Evolutionary conservation across 345 rosid species (phyloP).

Genomic region (Combretum micranthum): DNA sequence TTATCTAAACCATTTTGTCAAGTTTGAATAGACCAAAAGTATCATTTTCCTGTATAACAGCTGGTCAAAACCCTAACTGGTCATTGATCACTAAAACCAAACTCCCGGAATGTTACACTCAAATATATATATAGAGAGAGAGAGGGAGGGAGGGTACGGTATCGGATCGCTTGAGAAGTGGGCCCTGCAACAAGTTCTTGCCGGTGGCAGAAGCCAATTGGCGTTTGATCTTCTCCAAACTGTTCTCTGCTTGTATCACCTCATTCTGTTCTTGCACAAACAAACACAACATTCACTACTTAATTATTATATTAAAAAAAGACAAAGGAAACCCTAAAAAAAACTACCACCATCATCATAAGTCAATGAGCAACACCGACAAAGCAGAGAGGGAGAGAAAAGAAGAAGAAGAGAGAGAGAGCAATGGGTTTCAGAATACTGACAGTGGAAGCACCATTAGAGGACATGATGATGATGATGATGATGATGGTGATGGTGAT

Average conservation of each 20-base stretch:
- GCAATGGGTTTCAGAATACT: neutral
- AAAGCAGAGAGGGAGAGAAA: neutral
- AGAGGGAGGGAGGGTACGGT: slow-evolving; percentile 40
- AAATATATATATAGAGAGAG: neutral
- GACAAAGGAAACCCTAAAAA: neutral
- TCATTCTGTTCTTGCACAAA: no score
- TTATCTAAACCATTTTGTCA: no score
- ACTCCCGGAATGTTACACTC: neutral
- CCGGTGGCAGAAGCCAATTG: slow-evolving; percentile 88
- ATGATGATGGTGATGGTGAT: slow-evolving; percentile 11
- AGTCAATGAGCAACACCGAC: neutral
- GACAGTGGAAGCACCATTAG: slow-evolving; percentile 80
- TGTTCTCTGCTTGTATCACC: slow-evolving; percentile 41
- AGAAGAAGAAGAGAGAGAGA: slow-evolving; percentile 7
- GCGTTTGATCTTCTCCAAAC: slow-evolving; percentile 94
- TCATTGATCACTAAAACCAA: no score
- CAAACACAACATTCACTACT: slow-evolving; percentile 1
- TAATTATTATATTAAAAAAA: neutral
- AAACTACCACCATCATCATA: neutral
- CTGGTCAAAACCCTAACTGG: no score
- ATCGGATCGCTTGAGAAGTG: slow-evolving; percentile 94
- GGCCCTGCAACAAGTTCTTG: slow-evolving; percentile 81
- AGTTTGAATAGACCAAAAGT: no score
- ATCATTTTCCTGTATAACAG: no score
- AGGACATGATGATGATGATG: slow-evolving; percentile 44